A percentile compares a stretch with the other conserved stretches of the same genome.
Conservation (phyloP, 805 yeast species). For the Komagataella pseudopastoris region DNA sequence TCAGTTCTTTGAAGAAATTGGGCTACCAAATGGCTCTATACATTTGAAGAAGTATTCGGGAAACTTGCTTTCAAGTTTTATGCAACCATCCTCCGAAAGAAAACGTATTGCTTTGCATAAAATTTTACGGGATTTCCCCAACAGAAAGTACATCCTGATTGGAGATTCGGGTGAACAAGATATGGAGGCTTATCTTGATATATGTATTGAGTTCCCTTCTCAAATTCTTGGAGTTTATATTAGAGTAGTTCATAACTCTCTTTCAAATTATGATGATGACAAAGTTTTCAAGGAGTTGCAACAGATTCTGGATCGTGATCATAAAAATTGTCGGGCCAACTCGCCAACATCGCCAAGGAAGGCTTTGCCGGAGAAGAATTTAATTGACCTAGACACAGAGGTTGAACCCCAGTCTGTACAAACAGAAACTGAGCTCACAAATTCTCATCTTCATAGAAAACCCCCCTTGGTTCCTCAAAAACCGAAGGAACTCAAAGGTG, state of each 20-base stretch:
- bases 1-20: constrained; percentile 38
- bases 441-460: background rate
- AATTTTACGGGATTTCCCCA: constrained; percentile 60
- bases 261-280: constrained; percentile 38
- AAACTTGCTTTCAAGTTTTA: constrained; percentile 61
- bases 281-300: constrained; percentile 11
- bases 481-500: background rate
- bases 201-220: constrained; percentile 48
- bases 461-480: background rate
- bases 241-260: constrained; percentile 58
- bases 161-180: constrained; percentile 98
- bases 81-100: constrained; percentile 79
- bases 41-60: constrained; percentile 86
- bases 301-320: constrained; percentile 4
- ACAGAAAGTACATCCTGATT: constrained; percentile 64
- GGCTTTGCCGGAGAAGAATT: constrained; percentile 10
- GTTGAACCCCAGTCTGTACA: background rate
- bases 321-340: constrained; percentile 4
- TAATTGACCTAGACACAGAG: constrained; percentile 21
- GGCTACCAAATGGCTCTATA: constrained; percentile 69
- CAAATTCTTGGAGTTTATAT: constrained; percentile 67
- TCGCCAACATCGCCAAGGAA: background rate
- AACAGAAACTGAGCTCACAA: no score
- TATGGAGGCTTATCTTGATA: constrained; percentile 74
- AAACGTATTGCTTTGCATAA: constrained; percentile 54